A percentile compares a stretch with the other conserved stretches of the same genome.
phyloP scores from a whole-genome alignment of 306 rosid species.

The Ceratonia siliqua region DNA sequence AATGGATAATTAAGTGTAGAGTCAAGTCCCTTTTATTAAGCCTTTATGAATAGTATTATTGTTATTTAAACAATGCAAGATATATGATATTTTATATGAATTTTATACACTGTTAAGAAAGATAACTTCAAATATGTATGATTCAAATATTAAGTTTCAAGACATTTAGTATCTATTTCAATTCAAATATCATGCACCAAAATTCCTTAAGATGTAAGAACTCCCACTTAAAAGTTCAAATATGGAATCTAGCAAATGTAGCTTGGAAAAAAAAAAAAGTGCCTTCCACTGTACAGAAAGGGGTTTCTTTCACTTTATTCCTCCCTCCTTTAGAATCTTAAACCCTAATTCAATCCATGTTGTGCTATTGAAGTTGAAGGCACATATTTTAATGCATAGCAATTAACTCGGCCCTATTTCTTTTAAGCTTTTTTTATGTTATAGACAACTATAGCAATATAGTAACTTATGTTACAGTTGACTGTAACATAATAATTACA shows the following conservation, averaged over 20 bases:
- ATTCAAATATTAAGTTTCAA: not conserved
- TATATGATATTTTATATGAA: too few species aligned
- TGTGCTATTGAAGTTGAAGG: slow-evolving; percentile 23
- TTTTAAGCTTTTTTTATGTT: too few species aligned
- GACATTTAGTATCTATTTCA: not conserved
- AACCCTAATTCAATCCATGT: slow-evolving; percentile 3
- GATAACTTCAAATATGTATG: too few species aligned
- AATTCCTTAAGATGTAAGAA: slow-evolving; percentile 39
- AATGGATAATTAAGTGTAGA: not conserved
- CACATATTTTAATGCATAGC: slow-evolving; percentile 13
- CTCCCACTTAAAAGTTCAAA: slow-evolving; percentile 24
- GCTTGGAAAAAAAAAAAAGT: slow-evolving; percentile 33
- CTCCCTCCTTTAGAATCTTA: slow-evolving; percentile 35
- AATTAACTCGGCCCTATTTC: too few species aligned
- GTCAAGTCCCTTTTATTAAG: not conserved
- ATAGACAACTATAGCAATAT: too few species aligned
- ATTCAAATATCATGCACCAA: too few species aligned
- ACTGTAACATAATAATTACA: too few species aligned
- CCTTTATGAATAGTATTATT: not conserved
- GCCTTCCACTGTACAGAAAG: slow-evolving; percentile 28
- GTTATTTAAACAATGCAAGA: not conserved
- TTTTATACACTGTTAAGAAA: too few species aligned
- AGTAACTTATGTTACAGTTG: too few species aligned
- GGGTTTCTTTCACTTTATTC: slow-evolving; percentile 48
- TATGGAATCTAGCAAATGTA: slow-evolving; percentile 35